Evolutionary conservation across 202 grass and related monocot species (phyloP).

Genomic region (Schoenoplectus triqueter): DNA sequence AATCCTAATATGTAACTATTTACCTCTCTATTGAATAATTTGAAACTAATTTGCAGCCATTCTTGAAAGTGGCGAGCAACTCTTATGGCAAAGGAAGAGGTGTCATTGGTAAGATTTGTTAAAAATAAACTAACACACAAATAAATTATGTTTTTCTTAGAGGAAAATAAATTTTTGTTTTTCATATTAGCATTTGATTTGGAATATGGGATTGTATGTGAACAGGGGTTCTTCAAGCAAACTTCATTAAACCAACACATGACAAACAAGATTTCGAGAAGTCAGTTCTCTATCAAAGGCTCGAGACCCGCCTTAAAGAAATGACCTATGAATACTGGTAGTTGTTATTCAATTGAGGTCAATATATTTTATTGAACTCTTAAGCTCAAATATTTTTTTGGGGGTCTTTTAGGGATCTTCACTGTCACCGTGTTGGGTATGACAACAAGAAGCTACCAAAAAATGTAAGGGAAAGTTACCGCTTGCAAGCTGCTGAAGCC

Average conservation of each 20-base stretch:
- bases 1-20: not conserved
- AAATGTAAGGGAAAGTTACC: conserved; percentile 49
- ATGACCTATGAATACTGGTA: conserved; percentile 99
- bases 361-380: conserved; percentile 37
- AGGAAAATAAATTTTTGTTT: conserved; percentile 8
- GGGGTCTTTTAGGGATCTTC: conserved; percentile 59
- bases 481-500: conserved; percentile 41
- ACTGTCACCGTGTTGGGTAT: conserved; percentile 86
- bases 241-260: conserved; percentile 94
- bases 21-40: not conserved
- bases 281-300: conserved; percentile 85
- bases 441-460: conserved; percentile 73
- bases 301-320: conserved; percentile 90
- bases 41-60: conserved; percentile 60
- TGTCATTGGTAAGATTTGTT: conserved; percentile 75
- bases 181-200: conserved; percentile 2
- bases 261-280: conserved; percentile 99
- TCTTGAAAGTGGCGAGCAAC: conserved; percentile 92
- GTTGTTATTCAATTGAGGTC: conserved; percentile 28
- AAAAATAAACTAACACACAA: not conserved
- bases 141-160: conserved; percentile 14
- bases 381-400: conserved; percentile 14
- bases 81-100: conserved; percentile 96
- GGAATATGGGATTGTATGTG: conserved; percentile 37
- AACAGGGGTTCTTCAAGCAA: conserved; percentile 84